phyloP scores from a whole-genome alignment of 2,329 filamentous ascomycete genomes.

The Acarospora socialis region DNA sequence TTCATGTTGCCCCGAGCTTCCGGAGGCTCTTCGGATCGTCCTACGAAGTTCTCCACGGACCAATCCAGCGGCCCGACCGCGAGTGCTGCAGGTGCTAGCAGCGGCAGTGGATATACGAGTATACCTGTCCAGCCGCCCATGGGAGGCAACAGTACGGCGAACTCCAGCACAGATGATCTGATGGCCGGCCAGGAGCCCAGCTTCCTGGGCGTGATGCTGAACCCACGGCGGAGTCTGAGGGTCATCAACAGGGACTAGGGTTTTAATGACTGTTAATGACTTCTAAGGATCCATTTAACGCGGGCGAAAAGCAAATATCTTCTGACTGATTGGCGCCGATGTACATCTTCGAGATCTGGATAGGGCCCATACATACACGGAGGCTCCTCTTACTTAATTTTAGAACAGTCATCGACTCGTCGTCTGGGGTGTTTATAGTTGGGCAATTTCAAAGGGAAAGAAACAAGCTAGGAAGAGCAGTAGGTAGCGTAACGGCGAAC shows the following conservation, averaged over 20 bases:
- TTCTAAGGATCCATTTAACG: too few relatives aligned
- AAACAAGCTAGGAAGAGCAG: too few relatives aligned
- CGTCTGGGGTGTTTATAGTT: too few relatives aligned
- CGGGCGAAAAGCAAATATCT: too few relatives aligned
- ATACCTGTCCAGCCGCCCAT: constrained; percentile 12
- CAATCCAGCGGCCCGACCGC: constrained; percentile 5
- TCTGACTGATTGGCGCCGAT: too few relatives aligned
- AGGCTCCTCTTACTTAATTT: too few relatives aligned
- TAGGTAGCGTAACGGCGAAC: too few relatives aligned
- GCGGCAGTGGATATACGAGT: constrained; percentile 12
- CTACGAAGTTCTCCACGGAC: constrained; percentile 4
- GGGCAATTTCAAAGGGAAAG: too few relatives aligned
- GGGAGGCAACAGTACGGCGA: constrained; percentile 27
- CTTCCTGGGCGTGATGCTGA: constrained; percentile 56
- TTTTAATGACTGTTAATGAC: too few relatives aligned
- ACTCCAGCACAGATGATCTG: constrained; percentile 43
- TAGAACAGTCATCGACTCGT: too few relatives aligned
- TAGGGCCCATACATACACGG: too few relatives aligned
- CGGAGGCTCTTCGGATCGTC: constrained; percentile 4
- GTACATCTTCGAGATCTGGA: too few relatives aligned
- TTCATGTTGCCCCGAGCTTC: constrained; percentile 7
- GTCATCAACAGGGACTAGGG: constrained; percentile 48
- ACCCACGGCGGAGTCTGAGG: constrained; percentile 51
- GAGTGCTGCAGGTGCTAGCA: constrained; percentile 1
- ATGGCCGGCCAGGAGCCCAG: constrained; percentile 51